Evolutionary conservation across 78 protist genomes (phyloP).

Genomic region (Cavenderia fasciculata): DNA sequence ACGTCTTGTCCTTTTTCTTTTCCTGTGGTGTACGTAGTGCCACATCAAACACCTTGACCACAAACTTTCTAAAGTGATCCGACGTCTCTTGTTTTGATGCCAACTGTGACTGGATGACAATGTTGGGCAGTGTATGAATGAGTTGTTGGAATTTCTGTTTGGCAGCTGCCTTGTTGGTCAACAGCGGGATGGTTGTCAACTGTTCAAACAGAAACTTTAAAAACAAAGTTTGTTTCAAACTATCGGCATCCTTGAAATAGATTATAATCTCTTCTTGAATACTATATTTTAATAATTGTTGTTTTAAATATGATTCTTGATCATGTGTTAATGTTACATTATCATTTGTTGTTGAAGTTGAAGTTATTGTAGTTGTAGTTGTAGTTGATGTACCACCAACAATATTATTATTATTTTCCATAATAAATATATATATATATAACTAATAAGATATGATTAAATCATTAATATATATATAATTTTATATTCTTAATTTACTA

Average conservation of each 20-base stretch:
- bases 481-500: no score
- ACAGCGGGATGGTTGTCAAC: conserved; percentile 47
- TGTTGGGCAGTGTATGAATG: conserved; percentile 50
- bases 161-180: conserved; percentile 25
- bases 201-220: conserved; percentile 42
- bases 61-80: conserved; percentile 68
- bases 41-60: conserved; percentile 63
- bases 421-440: no score
- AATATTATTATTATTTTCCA: no score
- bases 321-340: conserved; percentile 50
- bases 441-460: no score
- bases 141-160: conserved; percentile 30
- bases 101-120: conserved; percentile 34
- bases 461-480: no score
- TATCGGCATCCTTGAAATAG: conserved; percentile 15
- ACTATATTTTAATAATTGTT: conserved; percentile 63
- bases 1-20: conserved; percentile 42
- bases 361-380: no score
- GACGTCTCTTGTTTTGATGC: conserved; percentile 58
- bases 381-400: no score
- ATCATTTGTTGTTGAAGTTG: no score
- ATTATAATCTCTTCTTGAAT: conserved; percentile 38
- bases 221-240: conserved; percentile 32
- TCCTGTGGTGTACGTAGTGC: conserved; percentile 62
- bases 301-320: conserved; percentile 74